Evolutionary conservation across 1,284 basidiomycete genomes (phyloP).

Genomic region (Papiliotrema laurentii): DNA sequence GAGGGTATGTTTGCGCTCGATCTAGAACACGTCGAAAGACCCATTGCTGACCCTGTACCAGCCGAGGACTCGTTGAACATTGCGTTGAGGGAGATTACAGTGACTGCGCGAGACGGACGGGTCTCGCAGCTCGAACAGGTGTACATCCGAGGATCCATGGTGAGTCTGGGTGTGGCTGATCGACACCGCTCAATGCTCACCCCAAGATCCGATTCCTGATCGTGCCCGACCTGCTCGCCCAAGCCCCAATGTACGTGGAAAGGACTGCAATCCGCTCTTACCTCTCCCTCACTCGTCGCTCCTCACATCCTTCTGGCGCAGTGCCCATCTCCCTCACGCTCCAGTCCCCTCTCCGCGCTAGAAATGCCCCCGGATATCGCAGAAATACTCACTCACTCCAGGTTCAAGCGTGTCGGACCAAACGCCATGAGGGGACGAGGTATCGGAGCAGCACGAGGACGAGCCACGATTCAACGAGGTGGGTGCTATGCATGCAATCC

Average conservation of each 20-base stretch:
- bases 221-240: slow-evolving; percentile 98
- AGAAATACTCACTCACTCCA: slow-evolving; percentile 38
- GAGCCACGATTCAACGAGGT: slow-evolving; percentile 49
- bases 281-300: too few species aligned
- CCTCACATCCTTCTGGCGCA: too few species aligned
- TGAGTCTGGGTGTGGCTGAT: slow-evolving; percentile 23
- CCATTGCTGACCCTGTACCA: too few species aligned
- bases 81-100: slow-evolving; percentile 92
- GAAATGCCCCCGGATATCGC: not conserved
- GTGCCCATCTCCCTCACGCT: too few species aligned
- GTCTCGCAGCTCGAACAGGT: slow-evolving; percentile 99
- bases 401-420: slow-evolving; percentile 97
- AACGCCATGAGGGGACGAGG: slow-evolving; percentile 98
- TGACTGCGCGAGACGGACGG: slow-evolving; percentile 95
- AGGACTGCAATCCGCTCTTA: too few species aligned
- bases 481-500: slow-evolving; percentile 4
- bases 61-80: slow-evolving; percentile 99
- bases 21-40: too few species aligned
- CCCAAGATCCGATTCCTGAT: slow-evolving; percentile 85
- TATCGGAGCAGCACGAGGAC: slow-evolving; percentile 72
- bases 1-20: slow-evolving; percentile 60
- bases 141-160: slow-evolving; percentile 96
- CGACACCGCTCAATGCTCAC: not conserved
- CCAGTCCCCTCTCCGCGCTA: too few species aligned
- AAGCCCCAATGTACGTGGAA: slow-evolving; percentile 98